Evolutionary conservation across 2,329 filamentous ascomycete genomes (phyloP).

Genomic region (Xylogone sp.): DNA sequence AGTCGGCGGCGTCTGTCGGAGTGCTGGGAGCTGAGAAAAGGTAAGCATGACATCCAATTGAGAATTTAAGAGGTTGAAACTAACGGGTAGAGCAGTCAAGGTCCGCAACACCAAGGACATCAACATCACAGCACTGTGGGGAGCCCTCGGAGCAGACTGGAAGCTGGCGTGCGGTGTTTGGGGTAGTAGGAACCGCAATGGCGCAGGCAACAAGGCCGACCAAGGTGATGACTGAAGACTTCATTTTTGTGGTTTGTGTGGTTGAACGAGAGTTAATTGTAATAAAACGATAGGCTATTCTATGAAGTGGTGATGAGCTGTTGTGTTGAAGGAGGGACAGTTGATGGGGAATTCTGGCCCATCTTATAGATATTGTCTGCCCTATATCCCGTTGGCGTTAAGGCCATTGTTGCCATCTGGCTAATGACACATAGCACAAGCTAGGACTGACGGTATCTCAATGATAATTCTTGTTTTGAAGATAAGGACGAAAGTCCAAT

Average conservation of each 20-base stretch:
- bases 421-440: background rate
- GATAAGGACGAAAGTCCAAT: background rate
- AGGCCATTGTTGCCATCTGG: background rate
- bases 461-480: background rate
- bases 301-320: constrained; percentile 4
- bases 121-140: constrained; percentile 57
- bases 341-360: constrained; percentile 6
- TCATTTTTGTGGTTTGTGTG: constrained; percentile 14
- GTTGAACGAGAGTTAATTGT: constrained; percentile 4
- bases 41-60: background rate
- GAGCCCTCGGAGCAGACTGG: constrained; percentile 38
- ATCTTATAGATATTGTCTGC: constrained; percentile 12
- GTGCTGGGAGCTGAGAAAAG: constrained; percentile 29
- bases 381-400: background rate
- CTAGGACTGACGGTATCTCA: background rate
- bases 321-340: constrained; percentile 10
- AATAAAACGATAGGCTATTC: constrained; percentile 2
- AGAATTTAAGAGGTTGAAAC: constrained; percentile 20
- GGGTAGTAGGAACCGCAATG: constrained; percentile 21
- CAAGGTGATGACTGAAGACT: constrained; percentile 17
- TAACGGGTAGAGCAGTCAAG: constrained; percentile 53
- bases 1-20: constrained; percentile 37
- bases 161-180: constrained; percentile 33
- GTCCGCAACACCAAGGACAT: constrained; percentile 54
- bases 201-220: constrained; percentile 22